Percentiles rank a stretch among this genome's conserved stretches.
Evolutionary conservation across 805 yeast genomes (phyloP).

Genomic region (Maudiozyma pseudohumilis): DNA sequence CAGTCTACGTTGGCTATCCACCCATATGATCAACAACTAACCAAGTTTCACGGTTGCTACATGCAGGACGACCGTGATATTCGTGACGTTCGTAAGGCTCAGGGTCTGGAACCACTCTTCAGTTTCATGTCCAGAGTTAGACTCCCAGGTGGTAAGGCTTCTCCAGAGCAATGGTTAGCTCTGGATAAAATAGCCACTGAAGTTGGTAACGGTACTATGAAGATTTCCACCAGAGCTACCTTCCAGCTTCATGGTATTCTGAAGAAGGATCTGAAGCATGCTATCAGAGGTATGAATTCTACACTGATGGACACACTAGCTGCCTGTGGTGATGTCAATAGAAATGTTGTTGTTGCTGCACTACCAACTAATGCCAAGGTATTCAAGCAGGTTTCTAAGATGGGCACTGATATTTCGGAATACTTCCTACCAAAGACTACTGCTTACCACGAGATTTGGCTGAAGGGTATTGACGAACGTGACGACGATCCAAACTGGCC

Average conservation of each 20-base stretch:
- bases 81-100: constrained; percentile 83
- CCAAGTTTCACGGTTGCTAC: constrained; percentile 95
- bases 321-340: constrained; percentile 97
- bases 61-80: constrained; percentile 98
- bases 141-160: constrained; percentile 85
- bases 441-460: constrained; percentile 96
- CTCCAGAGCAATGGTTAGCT: constrained; percentile 81
- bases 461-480: constrained; percentile 69
- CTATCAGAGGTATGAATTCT: constrained; percentile 87
- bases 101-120: constrained; percentile 91
- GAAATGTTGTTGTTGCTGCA: constrained; percentile 92
- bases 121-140: constrained; percentile 96
- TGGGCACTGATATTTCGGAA: constrained; percentile 63
- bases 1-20: constrained; percentile 81
- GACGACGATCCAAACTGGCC: constrained; percentile 58
- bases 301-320: constrained; percentile 89
- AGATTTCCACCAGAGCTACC: constrained; percentile 93
- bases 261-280: constrained; percentile 78
- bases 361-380: constrained; percentile 75
- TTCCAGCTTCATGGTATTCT: constrained; percentile 93
- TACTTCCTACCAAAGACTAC: constrained; percentile 82
- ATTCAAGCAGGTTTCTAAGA: constrained; percentile 60
- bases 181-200: constrained; percentile 72
- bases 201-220: constrained; percentile 87
- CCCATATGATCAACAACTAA: constrained; percentile 85